Evolutionary conservation across 345 rosid species (phyloP).

Genomic region (Cardamine occulta): DNA sequence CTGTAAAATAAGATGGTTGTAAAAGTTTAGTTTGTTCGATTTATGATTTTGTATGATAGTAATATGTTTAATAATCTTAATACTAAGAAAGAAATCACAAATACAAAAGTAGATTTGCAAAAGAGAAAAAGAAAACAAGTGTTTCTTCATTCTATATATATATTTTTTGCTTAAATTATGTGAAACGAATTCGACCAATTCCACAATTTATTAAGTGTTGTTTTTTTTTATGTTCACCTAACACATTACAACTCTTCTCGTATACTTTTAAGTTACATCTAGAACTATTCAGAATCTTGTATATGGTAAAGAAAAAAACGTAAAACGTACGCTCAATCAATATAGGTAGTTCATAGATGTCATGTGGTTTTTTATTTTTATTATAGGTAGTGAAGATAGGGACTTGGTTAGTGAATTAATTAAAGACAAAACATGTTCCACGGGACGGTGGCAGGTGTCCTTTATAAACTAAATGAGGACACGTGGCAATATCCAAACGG

Average conservation of each 20-base stretch:
- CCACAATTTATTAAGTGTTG: background rate
- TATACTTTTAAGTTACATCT: background rate
- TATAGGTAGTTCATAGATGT: background rate
- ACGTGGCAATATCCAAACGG: conserved; percentile 28
- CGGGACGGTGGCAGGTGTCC: conserved; percentile 8
- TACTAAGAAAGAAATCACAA: no score
- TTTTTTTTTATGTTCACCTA: background rate
- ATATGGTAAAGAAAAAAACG: no score
- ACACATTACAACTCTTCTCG: background rate
- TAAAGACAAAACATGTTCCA: conserved; percentile 17
- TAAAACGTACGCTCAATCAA: background rate
- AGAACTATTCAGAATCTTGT: conserved; percentile 1
- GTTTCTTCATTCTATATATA: no score
- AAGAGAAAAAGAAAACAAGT: no score
- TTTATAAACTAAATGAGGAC: background rate
- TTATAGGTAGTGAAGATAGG: conserved; percentile 18
- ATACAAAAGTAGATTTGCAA: no score
- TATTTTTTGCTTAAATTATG: background rate
- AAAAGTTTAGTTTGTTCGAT: no score
- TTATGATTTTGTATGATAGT: no score
- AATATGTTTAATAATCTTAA: no score
- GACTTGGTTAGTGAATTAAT: conserved; percentile 19
- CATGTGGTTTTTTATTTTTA: conserved; percentile 2
- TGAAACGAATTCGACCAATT: background rate
- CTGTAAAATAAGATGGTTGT: no score